Evolutionary conservation across 75 land plant genomes (phyloP).

Genomic region (Pinus tabuliformis): DNA sequence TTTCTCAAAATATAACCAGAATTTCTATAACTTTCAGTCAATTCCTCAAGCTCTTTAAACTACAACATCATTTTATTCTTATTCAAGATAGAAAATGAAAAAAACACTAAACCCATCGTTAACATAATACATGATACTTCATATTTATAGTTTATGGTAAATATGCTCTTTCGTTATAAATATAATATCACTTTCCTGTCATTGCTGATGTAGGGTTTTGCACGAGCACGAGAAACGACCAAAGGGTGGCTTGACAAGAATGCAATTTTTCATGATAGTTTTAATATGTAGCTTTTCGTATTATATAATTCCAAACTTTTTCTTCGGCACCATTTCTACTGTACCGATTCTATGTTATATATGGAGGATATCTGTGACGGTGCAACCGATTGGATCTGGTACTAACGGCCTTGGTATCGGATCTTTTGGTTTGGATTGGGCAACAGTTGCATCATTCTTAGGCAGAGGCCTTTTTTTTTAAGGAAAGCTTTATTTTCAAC

Average conservation of each 20-base stretch:
- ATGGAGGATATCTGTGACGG: constrained; percentile 27
- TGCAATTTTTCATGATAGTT: constrained; percentile 33
- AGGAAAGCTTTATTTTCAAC: too few relatives aligned
- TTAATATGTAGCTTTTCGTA: constrained; percentile 32
- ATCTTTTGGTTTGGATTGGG: constrained; percentile 36
- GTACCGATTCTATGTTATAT: constrained; percentile 34
- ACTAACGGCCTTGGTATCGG: constrained; percentile 33
- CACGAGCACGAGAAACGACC: constrained; percentile 30
- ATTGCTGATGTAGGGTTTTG: constrained; percentile 20
- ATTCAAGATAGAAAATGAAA: too few relatives aligned
- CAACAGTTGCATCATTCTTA: constrained; percentile 13
- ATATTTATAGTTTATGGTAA: too few relatives aligned
- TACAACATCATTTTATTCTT: too few relatives aligned
- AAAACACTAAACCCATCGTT: too few relatives aligned
- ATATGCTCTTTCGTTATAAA: too few relatives aligned
- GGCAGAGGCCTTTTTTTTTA: too few relatives aligned
- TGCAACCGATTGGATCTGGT: constrained; percentile 49
- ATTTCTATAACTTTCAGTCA: too few relatives aligned
- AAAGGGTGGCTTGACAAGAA: constrained; percentile 31
- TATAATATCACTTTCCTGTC: not conserved
- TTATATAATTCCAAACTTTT: constrained; percentile 26
- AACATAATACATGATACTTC: too few relatives aligned
- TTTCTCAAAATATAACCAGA: too few relatives aligned
- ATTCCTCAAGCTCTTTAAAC: too few relatives aligned
- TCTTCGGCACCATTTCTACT: constrained; percentile 21